Conservation (phyloP, 345 rosid genomes). For the Pseudoturritis turrita region DNA sequence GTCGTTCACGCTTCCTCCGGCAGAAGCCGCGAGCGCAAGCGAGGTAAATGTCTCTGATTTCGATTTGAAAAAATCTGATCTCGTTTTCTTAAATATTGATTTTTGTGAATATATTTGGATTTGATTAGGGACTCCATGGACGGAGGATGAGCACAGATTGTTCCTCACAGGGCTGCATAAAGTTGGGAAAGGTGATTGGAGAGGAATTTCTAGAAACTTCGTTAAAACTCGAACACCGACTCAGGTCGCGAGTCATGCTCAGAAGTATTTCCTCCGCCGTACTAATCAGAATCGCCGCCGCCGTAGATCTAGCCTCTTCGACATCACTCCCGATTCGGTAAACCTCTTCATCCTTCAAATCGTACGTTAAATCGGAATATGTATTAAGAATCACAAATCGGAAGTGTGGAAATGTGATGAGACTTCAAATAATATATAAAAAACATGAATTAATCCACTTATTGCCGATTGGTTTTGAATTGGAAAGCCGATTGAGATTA, state of each 20-base stretch:
- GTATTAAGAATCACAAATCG: no score
- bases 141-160: conserved; percentile 68
- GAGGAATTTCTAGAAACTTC: conserved; percentile 75
- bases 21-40: conserved; percentile 60
- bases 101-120: no score
- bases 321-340: conserved; percentile 62
- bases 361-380: no score
- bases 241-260: conserved; percentile 85
- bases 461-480: no score
- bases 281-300: conserved; percentile 60
- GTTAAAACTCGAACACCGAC: conserved; percentile 80
- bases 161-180: conserved; percentile 61
- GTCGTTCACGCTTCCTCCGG: conserved; percentile 60
- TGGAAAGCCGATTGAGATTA: background rate
- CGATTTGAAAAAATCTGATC: background rate
- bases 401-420: no score
- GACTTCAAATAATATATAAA: no score
- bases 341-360: background rate
- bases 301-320: conserved; percentile 73
- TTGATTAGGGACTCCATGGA: conserved; percentile 69
- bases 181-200: conserved; percentile 83
- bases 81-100: no score
- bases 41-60: conserved; percentile 53
- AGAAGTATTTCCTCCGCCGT: conserved; percentile 71
- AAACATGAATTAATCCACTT: no score